phyloP scores from a whole-genome alignment of 2,329 filamentous ascomycete species.

The Ophiostoma himal-ulmi region DNA sequence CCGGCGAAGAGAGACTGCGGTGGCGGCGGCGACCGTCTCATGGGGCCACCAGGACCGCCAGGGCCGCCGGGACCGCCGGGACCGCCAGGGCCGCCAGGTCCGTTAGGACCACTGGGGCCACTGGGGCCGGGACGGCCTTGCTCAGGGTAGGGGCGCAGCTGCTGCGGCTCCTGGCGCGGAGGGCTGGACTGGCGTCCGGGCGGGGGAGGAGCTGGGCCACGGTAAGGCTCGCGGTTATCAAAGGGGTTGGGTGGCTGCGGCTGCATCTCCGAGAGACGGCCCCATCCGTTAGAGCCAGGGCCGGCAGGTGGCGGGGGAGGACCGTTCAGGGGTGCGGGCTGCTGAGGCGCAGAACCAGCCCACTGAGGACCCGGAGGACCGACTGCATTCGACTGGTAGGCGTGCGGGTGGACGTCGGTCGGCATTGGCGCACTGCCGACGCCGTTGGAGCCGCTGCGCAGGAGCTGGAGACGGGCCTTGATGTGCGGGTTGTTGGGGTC shows the following conservation, averaged over 20 bases:
- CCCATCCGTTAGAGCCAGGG: constrained; percentile 51
- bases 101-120: constrained; percentile 28
- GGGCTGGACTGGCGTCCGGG: constrained; percentile 64
- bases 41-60: constrained; percentile 29
- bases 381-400: constrained; percentile 80
- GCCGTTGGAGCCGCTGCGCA: constrained; percentile 74
- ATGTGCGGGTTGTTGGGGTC: constrained; percentile 93
- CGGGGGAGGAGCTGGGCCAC: constrained; percentile 53
- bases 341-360: constrained; percentile 62
- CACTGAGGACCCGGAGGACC: constrained; percentile 84
- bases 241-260: constrained; percentile 74
- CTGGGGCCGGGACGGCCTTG: constrained; percentile 45
- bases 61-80: constrained; percentile 21
- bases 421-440: constrained; percentile 69
- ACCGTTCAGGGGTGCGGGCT: constrained; percentile 38
- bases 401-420: constrained; percentile 91
- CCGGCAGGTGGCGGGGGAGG: constrained; percentile 57
- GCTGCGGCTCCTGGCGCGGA: constrained; percentile 62
- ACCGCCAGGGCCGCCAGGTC: constrained; percentile 35
- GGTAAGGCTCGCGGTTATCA: constrained; percentile 67
- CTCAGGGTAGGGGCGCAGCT: constrained; percentile 65
- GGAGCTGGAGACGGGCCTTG: constrained; percentile 84
- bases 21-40: constrained; percentile 49
- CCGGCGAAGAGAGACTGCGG: constrained; percentile 49
- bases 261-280: constrained; percentile 72